Percentiles rank a stretch among this genome's conserved stretches.
These are phyloP conservation scores for Piedraia hortae DNA, from an alignment of 2,329 filamentous ascomycete species.

Conservation along the genomic window DNA sequence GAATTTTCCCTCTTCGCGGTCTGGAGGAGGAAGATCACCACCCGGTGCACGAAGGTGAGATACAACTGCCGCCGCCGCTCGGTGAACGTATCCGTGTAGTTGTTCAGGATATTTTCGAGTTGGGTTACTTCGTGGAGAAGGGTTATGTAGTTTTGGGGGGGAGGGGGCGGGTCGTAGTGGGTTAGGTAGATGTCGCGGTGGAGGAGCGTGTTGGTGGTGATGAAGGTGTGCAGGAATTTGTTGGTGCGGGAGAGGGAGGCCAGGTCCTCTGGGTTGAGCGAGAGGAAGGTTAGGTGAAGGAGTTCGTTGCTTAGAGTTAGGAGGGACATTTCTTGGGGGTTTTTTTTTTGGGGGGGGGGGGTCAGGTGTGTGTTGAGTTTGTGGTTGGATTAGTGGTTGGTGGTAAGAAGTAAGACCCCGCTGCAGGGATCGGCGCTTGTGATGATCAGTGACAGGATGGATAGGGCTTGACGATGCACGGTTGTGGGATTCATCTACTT, in stretches of 20 bases:
- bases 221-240: constrained; percentile 24
- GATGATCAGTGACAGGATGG: too few relatives aligned
- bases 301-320: constrained; percentile 32
- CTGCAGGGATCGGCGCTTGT: too few relatives aligned
- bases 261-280: constrained; percentile 30
- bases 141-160: constrained; percentile 6
- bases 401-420: too few relatives aligned
- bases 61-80: constrained; percentile 17
- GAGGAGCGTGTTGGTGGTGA: constrained; percentile 30
- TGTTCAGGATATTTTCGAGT: constrained; percentile 18
- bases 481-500: too few relatives aligned
- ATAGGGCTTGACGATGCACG: too few relatives aligned
- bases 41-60: constrained; percentile 6
- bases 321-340: too few relatives aligned
- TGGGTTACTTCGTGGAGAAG: constrained; percentile 15
- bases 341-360: too few relatives aligned
- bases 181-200: constrained; percentile 34
- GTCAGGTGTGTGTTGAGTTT: too few relatives aligned
- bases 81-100: constrained; percentile 15
- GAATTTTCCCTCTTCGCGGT: constrained; percentile 15
- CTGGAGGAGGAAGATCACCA: constrained; percentile 7
- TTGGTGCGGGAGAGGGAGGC: constrained; percentile 25
- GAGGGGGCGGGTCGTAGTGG: constrained; percentile 9
- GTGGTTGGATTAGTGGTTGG: too few relatives aligned
- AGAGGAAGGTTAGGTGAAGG: constrained; percentile 30